A percentile compares a stretch with the other conserved stretches of the same genome.
Conservation (phyloP, 768 basidiomycete genomes). For the Suillus subaureus region DNA sequence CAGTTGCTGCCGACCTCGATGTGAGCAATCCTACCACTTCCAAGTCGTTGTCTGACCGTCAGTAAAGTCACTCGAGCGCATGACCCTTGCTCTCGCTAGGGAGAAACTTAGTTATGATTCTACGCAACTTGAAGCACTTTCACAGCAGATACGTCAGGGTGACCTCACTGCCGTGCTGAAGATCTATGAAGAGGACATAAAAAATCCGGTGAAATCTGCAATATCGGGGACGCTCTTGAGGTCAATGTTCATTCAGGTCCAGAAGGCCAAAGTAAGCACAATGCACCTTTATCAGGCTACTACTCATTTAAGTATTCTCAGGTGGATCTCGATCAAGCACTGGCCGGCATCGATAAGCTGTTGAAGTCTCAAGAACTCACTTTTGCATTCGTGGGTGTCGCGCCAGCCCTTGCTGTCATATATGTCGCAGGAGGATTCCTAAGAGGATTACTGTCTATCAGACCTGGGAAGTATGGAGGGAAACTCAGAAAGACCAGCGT, state of each 20-base stretch:
- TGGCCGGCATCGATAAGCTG: constrained; percentile 90
- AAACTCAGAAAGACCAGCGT: constrained; percentile 50
- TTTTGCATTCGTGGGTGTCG: constrained; percentile 96
- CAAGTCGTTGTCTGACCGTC: constrained; percentile 1
- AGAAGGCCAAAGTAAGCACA: constrained; percentile 82
- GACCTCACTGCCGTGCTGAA: constrained; percentile 86
- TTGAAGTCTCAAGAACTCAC: constrained; percentile 94
- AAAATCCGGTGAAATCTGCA: constrained; percentile 80
- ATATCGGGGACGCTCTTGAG: constrained; percentile 80
- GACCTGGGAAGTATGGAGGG: constrained; percentile 61
- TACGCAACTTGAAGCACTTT: constrained; percentile 65
- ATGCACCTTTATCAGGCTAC: neutral
- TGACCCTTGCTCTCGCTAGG: constrained; percentile 82
- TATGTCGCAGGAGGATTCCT: constrained; percentile 66
- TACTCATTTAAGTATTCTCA: constrained; percentile 29
- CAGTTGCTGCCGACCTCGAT: constrained; percentile 82
- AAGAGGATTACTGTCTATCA: constrained; percentile 49
- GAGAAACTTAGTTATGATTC: constrained; percentile 74
- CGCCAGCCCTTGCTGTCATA: constrained; percentile 82
- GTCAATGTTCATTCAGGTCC: constrained; percentile 87
- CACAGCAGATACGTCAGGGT: constrained; percentile 68
- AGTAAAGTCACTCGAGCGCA: constrained; percentile 83
- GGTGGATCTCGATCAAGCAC: constrained; percentile 91
- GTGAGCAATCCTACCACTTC: constrained; percentile 41
- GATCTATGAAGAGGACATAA: constrained; percentile 92